Evolutionary conservation across 306 rosid genomes (phyloP).

Genomic region (Chamaecrista fasciculata): DNA sequence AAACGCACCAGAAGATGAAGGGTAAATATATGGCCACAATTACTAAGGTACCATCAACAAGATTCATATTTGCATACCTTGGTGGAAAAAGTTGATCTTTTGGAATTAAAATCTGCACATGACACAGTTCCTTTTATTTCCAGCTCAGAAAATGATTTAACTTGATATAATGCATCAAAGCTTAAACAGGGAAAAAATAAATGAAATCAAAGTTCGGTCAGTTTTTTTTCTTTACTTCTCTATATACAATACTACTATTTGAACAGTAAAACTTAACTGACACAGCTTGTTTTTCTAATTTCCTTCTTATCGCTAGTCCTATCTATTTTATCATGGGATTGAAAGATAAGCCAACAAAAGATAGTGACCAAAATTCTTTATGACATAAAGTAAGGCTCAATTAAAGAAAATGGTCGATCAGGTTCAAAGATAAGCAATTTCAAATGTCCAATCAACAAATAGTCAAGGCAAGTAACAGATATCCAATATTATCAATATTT

Average conservation of each 20-base stretch:
- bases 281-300: background rate
- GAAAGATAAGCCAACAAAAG: background rate
- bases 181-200: background rate
- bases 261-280: background rate
- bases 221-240: background rate
- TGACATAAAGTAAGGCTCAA: too few species aligned
- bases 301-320: background rate
- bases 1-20: slow-evolving; percentile 34
- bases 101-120: slow-evolving; percentile 49
- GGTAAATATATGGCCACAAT: slow-evolving; percentile 24
- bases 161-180: slow-evolving; percentile 16
- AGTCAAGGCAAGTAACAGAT: background rate
- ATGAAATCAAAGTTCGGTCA: slow-evolving; percentile 4
- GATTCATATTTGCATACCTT: slow-evolving; percentile 49
- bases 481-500: slow-evolving; percentile 12
- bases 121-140: slow-evolving; percentile 41
- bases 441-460: slow-evolving; percentile 21
- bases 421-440: background rate
- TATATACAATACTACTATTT: background rate
- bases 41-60: slow-evolving; percentile 27
- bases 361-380: background rate
- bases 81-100: slow-evolving; percentile 35
- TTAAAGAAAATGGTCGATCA: background rate
- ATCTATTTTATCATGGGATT: background rate
- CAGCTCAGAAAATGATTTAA: slow-evolving; percentile 27